phyloP scores from a whole-genome alignment of 192 early-diverging fungal species.

The Coemansia sp. region DNA sequence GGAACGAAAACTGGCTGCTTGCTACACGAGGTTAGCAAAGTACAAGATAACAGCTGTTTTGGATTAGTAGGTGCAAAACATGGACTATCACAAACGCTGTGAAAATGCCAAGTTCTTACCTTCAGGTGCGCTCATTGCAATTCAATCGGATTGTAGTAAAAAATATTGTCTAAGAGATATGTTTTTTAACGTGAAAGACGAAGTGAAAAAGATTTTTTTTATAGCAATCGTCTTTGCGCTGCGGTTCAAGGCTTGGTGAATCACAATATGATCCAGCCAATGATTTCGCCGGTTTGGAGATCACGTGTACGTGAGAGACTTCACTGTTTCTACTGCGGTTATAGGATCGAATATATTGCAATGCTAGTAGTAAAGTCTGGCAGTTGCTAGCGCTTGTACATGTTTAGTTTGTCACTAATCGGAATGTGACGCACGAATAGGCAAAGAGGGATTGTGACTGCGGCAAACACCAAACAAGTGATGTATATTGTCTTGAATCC shows the following conservation, averaged over 20 bases:
- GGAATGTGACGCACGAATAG: conserved; percentile 17
- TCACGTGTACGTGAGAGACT: background rate
- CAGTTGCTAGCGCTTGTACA: background rate
- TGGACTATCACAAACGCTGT: background rate
- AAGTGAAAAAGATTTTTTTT: background rate
- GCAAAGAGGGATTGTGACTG: conserved; percentile 27
- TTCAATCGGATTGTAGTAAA: background rate
- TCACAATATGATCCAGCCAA: conserved; percentile 5
- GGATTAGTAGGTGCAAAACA: background rate
- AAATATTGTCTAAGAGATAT: background rate
- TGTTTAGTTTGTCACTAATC: conserved; percentile 3
- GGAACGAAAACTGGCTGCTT: conserved; percentile 72
- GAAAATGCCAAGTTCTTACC: background rate
- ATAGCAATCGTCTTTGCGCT: background rate
- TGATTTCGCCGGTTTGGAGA: background rate
- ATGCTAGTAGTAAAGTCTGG: background rate
- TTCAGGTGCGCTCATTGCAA: conserved; percentile 14
- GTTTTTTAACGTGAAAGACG: background rate
- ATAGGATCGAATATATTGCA: background rate
- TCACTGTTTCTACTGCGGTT: background rate
- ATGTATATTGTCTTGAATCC: conserved; percentile 25
- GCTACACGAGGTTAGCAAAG: conserved; percentile 11
- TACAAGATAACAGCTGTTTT: background rate
- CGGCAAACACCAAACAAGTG: conserved; percentile 22
- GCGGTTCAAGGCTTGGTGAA: conserved; percentile 2